phyloP scores from a whole-genome alignment of 768 basidiomycete species.

The Lentinula sp. region DNA sequence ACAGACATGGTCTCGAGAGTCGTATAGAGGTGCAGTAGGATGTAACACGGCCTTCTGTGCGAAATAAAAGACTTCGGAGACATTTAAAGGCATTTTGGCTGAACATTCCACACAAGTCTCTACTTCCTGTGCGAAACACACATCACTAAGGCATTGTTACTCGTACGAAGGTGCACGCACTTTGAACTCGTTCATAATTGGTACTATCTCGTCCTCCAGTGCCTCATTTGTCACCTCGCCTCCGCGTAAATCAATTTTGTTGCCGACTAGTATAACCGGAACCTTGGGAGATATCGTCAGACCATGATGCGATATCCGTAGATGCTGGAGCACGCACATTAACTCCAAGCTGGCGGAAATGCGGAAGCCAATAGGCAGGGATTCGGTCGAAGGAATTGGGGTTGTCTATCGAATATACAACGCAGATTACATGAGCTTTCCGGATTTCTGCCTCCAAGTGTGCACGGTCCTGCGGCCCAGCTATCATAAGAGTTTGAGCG shows the following conservation, averaged over 20 bases:
- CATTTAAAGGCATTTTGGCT: conserved; percentile 84
- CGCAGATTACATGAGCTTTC: conserved; percentile 96
- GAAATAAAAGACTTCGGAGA: conserved; percentile 97
- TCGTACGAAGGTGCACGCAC: conserved; percentile 28
- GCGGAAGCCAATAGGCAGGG: conserved; percentile 96
- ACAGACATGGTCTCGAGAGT: conserved; percentile 89
- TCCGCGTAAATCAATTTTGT: conserved; percentile 95
- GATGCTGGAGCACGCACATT: conserved; percentile 50
- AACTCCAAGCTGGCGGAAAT: conserved; percentile 91
- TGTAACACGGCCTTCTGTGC: conserved; percentile 97
- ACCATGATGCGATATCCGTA: conserved; percentile 1
- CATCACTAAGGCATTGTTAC: conserved; percentile 4
- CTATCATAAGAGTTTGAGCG: conserved; percentile 31
- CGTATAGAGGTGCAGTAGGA: conserved; percentile 94
- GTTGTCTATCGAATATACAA: conserved; percentile 96
- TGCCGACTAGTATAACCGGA: conserved; percentile 94
- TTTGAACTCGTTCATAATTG: conserved; percentile 99
- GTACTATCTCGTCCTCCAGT: conserved; percentile 89
- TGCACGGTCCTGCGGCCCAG: conserved; percentile 75
- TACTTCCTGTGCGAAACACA: conserved; percentile 66
- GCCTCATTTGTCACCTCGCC: conserved; percentile 93
- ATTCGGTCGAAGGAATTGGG: conserved; percentile 95
- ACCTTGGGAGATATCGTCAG: conserved; percentile 43
- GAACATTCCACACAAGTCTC: conserved; percentile 98
- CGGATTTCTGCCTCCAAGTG: conserved; percentile 94